These are phyloP conservation scores for Cyclotella kingstonii DNA, from an alignment of 108 stramenopile species.

Conservation along the genomic window DNA sequence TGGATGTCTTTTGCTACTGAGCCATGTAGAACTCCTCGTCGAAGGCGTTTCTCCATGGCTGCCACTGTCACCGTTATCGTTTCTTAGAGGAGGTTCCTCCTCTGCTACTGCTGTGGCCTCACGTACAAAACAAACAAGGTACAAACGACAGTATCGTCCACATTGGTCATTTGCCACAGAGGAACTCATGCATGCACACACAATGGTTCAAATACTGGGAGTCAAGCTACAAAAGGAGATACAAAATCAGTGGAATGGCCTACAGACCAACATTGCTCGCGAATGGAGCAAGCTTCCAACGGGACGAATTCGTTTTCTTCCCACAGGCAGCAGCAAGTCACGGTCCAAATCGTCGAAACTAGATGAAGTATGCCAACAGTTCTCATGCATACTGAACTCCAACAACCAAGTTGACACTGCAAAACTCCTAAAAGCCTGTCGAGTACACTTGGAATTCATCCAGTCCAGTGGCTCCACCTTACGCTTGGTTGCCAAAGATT, in stretches of 20 bases:
- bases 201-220: too few species aligned
- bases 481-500: conserved; percentile 49
- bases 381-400: conserved; percentile 12
- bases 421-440: conserved; percentile 49
- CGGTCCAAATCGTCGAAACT: conserved; percentile 28
- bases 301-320: background rate
- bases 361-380: conserved; percentile 34
- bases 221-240: too few species aligned
- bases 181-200: background rate
- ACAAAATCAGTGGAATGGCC: too few species aligned
- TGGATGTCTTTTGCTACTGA: too few species aligned
- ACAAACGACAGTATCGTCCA: background rate
- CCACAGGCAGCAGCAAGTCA: conserved; percentile 12
- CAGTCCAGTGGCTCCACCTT: conserved; percentile 37
- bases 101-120: conserved; percentile 6
- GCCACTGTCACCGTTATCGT: conserved; percentile 9
- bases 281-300: too few species aligned
- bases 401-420: conserved; percentile 44
- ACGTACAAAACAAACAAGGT: conserved; percentile 9
- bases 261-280: too few species aligned
- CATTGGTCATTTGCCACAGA: too few species aligned
- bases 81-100: conserved; percentile 34
- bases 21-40: too few species aligned
- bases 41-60: background rate
- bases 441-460: conserved; percentile 38